Conservation (phyloP, 1,284 basidiomycete genomes). For the Spongiforma sp. region DNA sequence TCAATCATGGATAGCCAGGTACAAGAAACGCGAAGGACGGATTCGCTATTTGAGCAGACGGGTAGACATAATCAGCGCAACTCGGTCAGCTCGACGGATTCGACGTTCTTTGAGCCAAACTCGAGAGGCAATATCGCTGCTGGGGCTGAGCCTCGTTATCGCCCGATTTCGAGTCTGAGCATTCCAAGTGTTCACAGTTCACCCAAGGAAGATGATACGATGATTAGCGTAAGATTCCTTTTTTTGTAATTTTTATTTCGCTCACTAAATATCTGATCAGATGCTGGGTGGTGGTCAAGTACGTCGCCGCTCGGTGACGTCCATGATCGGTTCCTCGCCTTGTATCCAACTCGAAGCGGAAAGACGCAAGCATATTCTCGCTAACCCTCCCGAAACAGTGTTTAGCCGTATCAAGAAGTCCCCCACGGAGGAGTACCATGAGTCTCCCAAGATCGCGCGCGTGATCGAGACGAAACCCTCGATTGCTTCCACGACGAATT, state of each 20-base stretch:
- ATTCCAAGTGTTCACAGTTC: conserved; percentile 55
- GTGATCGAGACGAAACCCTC: conserved; percentile 59
- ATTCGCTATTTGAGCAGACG: conserved; percentile 73
- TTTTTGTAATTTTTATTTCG: neutral
- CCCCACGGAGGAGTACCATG: conserved; percentile 35
- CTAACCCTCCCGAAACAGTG: conserved; percentile 40
- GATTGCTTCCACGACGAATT: conserved; percentile 59
- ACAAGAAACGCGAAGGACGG: conserved; percentile 35
- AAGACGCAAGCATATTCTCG: conserved; percentile 57
- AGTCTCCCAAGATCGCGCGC: conserved; percentile 46
- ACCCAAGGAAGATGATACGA: conserved; percentile 73
- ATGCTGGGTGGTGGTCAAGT: conserved; percentile 80
- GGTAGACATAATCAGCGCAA: conserved; percentile 52
- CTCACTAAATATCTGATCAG: conserved; percentile 39
- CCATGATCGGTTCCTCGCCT: conserved; percentile 72
- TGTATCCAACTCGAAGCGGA: conserved; percentile 57
- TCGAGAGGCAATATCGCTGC: conserved; percentile 32
- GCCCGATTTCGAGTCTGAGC: conserved; percentile 70
- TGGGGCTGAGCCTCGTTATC: conserved; percentile 48
- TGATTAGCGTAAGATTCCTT: conserved; percentile 66
- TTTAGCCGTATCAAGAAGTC: conserved; percentile 34
- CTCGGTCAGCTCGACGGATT: conserved; percentile 60
- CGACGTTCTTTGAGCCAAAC: conserved; percentile 64
- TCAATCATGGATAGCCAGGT: conserved; percentile 64
- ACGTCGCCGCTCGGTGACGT: conserved; percentile 67